Evolutionary conservation across 1,139 yeast genomes (phyloP).

Genomic region (Sugiyamaella sp.): DNA sequence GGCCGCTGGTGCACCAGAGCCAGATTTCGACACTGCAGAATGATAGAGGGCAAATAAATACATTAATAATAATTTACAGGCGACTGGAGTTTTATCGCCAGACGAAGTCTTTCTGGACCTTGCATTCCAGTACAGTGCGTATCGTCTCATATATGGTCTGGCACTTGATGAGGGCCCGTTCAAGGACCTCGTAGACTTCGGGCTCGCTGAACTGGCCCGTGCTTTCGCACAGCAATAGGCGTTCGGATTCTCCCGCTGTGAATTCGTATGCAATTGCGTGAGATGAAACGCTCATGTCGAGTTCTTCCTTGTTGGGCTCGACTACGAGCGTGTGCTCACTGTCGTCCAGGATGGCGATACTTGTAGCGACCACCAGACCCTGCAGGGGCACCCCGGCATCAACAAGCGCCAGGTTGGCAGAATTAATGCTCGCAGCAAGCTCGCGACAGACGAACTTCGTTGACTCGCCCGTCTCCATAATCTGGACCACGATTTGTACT

Average conservation of each 20-base stretch:
- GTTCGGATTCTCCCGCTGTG: constrained; percentile 53
- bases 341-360: constrained; percentile 45
- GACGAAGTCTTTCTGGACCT: constrained; percentile 56
- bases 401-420: constrained; percentile 68
- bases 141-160: constrained; percentile 50
- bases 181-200: constrained; percentile 49
- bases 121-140: constrained; percentile 52
- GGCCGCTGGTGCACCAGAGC: too few relatives aligned
- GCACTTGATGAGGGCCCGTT: constrained; percentile 51
- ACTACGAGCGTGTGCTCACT: constrained; percentile 41
- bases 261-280: constrained; percentile 71
- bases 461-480: constrained; percentile 60
- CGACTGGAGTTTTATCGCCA: constrained; percentile 56
- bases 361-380: constrained; percentile 61
- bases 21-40: too few relatives aligned
- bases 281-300: constrained; percentile 45
- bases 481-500: constrained; percentile 84
- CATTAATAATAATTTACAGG: constrained; percentile 3
- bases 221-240: constrained; percentile 69
- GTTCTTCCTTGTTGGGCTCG: constrained; percentile 51
- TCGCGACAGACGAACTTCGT: constrained; percentile 47
- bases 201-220: constrained; percentile 66
- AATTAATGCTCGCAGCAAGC: constrained; percentile 70
- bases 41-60: background rate
- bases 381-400: constrained; percentile 78